Conservation (phyloP, 306 rosid genomes). For the Begonia masoniana region DNA sequence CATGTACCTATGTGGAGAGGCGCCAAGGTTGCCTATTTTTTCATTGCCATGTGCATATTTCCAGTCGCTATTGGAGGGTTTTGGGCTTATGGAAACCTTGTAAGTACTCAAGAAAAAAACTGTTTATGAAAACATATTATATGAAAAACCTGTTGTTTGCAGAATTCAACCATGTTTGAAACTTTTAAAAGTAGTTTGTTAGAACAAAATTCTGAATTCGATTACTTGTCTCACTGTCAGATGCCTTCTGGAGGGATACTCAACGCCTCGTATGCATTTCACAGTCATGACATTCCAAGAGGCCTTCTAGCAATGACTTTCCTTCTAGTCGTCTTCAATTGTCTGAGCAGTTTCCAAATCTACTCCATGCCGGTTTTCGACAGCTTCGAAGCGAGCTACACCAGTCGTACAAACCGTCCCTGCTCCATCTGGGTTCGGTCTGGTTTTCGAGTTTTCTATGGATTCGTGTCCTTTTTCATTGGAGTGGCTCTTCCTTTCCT, state of each 20-base stretch:
- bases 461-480: conserved; percentile 74
- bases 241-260: conserved; percentile 95
- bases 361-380: conserved; percentile 98
- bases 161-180: too few species aligned
- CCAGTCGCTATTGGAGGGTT: conserved; percentile 94
- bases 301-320: conserved; percentile 74
- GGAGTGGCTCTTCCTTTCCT: conserved; percentile 99
- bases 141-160: too few species aligned
- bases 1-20: conserved; percentile 99
- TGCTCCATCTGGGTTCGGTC: conserved; percentile 95
- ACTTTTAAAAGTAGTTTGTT: too few species aligned
- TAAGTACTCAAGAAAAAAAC: conserved; percentile 23
- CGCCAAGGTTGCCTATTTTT: conserved; percentile 93
- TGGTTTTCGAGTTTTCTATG: conserved; percentile 79
- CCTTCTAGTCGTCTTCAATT: conserved; percentile 90
- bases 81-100: conserved; percentile 96
- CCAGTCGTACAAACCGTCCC: conserved; percentile 91
- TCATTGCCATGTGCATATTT: conserved; percentile 89
- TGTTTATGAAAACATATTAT: too few species aligned
- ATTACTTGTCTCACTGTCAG: conserved; percentile 18
- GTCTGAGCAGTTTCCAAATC: conserved; percentile 94
- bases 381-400: conserved; percentile 97
- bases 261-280: conserved; percentile 76
- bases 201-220: too few species aligned
- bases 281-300: conserved; percentile 74